phyloP scores from a whole-genome alignment of 257 asterid species.

The Solanum corneliomulleri region DNA sequence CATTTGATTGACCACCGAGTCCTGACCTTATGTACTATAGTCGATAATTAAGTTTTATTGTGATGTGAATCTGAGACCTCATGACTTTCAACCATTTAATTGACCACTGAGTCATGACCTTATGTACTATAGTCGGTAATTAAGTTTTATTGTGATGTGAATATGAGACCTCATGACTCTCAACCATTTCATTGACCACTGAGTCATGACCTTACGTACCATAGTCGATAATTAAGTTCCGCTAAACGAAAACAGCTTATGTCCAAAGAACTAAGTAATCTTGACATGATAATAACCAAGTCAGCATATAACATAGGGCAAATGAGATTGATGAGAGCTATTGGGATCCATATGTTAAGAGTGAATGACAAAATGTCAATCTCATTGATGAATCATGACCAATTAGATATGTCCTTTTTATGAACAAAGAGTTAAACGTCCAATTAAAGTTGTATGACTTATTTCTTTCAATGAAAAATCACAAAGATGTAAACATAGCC shows the following conservation, averaged over 20 bases:
- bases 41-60: not conserved
- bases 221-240: not conserved
- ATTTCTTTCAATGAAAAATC: not conserved
- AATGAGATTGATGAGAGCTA: slow-evolving; percentile 4
- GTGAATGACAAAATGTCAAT: slow-evolving; percentile 3
- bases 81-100: not conserved
- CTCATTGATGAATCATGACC: slow-evolving; percentile 3
- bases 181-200: not conserved
- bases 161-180: not conserved
- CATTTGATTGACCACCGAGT: not conserved
- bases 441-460: not conserved
- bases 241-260: not conserved
- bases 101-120: not conserved
- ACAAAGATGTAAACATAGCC: not conserved
- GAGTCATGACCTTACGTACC: not conserved
- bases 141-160: not conserved
- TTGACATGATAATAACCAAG: not conserved
- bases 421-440: not conserved
- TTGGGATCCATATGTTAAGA: slow-evolving; percentile 10
- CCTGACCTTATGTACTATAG: no score
- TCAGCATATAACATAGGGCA: not conserved
- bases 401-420: not conserved
- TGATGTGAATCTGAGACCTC: not conserved
- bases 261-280: not conserved
- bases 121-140: no score